Conservation (phyloP, 257 asterid species). For the Plantago ovata region DNA sequence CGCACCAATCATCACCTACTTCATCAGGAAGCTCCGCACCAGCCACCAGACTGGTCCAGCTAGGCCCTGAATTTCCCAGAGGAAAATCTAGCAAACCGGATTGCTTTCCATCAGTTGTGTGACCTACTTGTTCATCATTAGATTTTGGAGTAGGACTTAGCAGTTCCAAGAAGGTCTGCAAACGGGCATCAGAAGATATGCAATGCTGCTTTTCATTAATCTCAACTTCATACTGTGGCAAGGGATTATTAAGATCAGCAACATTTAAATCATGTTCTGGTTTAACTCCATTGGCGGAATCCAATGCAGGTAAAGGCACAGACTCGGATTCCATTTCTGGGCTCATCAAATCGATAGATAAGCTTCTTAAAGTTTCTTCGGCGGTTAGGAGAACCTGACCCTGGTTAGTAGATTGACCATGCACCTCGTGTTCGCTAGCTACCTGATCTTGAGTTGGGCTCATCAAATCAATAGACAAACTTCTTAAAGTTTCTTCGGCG, state of each 20-base stretch:
- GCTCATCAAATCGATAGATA: slow-evolving; percentile 30
- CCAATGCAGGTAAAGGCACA: slow-evolving; percentile 23
- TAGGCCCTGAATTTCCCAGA: slow-evolving; percentile 38
- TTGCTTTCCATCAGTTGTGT: slow-evolving; percentile 37
- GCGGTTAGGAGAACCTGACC: slow-evolving; percentile 30
- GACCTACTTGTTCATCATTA: slow-evolving; percentile 27
- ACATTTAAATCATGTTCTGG: slow-evolving; percentile 17
- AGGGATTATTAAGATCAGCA: slow-evolving; percentile 32
- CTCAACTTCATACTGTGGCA: slow-evolving; percentile 28
- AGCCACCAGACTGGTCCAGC: slow-evolving; percentile 46
- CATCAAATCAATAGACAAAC: slow-evolving; percentile 32
- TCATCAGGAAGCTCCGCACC: slow-evolving; percentile 50
- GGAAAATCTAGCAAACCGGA: slow-evolving; percentile 32
- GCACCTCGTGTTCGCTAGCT: slow-evolving; percentile 23
- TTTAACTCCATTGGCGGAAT: slow-evolving; percentile 22
- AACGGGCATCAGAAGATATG: slow-evolving; percentile 21
- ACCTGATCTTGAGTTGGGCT: slow-evolving; percentile 25
- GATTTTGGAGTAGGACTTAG: slow-evolving; percentile 46
- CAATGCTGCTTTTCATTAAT: slow-evolving; percentile 25
- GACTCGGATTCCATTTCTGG: slow-evolving; percentile 23
- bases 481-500: slow-evolving; percentile 37
- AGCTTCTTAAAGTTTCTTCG: slow-evolving; percentile 35
- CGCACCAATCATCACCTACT: slow-evolving; percentile 49
- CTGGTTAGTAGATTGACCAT: slow-evolving; percentile 23
- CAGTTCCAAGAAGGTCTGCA: slow-evolving; percentile 34